A percentile compares a stretch with the other conserved stretches of the same genome.
phyloP scores from a whole-genome alignment of 164 flowering plant species.

The Platanus orientalis region DNA sequence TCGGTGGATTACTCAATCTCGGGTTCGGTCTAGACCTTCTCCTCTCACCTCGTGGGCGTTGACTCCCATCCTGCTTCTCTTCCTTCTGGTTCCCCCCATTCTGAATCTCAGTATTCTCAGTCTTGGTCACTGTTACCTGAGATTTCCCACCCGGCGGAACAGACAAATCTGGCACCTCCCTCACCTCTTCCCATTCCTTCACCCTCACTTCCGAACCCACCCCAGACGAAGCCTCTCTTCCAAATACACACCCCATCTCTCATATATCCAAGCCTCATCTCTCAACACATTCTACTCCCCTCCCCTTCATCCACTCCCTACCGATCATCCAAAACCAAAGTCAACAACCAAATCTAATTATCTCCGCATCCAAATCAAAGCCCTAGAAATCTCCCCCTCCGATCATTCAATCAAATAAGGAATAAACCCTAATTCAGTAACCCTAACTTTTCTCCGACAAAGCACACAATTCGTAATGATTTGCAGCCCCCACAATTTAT shows the following conservation, averaged over 20 bases:
- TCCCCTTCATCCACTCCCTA: conserved; percentile 2
- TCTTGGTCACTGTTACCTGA: conserved; percentile 12
- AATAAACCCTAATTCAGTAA: no score
- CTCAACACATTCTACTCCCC: conserved; percentile 17
- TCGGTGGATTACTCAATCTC: conserved; percentile 34
- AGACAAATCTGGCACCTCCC: background rate
- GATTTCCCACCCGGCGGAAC: conserved; percentile 21
- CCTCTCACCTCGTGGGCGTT: conserved; percentile 19
- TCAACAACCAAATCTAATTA: background rate
- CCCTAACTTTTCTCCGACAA: no score
- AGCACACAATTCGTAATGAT: no score
- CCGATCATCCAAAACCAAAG: background rate
- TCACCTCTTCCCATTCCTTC: conserved; percentile 8
- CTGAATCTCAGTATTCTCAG: conserved; percentile 9
- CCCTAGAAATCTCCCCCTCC: background rate
- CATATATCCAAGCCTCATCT: conserved; percentile 22
- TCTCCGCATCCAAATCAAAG: background rate
- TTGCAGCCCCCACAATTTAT: no score
- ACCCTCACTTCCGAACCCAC: conserved; percentile 20
- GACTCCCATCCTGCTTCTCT: conserved; percentile 13
- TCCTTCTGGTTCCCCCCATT: conserved; percentile 16
- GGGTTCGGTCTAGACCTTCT: conserved; percentile 34
- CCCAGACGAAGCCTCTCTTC: conserved; percentile 25
- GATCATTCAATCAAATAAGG: background rate
- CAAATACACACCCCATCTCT: conserved; percentile 53